Percentiles rank a stretch among this genome's conserved stretches.
Evolutionary conservation across 2,329 filamentous ascomycete species (phyloP).

Genomic region (Epichloe sibirici): DNA sequence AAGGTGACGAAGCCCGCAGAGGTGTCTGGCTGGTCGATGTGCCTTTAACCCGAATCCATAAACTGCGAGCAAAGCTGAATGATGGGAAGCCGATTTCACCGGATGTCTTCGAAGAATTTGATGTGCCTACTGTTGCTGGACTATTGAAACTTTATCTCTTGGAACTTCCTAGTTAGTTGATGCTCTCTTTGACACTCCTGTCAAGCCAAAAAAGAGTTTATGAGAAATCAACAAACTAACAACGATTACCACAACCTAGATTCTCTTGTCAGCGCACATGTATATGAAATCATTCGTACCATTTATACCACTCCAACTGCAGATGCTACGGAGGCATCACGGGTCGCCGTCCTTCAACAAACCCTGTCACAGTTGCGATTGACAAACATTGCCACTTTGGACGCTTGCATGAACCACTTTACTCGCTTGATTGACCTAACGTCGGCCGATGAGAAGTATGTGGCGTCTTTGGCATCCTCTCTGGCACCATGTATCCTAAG

Average conservation of each 20-base stretch:
- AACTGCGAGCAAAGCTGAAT: constrained; percentile 72
- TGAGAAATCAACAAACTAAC: constrained; percentile 12
- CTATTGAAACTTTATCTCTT: constrained; percentile 88
- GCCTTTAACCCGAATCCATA: constrained; percentile 71
- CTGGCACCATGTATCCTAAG: constrained; percentile 81
- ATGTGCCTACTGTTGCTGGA: constrained; percentile 87
- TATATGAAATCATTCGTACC: constrained; percentile 97
- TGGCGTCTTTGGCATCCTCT: constrained; percentile 58
- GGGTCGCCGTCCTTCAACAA: constrained; percentile 85
- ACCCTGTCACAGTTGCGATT: constrained; percentile 89
- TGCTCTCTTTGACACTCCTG: neutral
- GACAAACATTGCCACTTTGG: constrained; percentile 96
- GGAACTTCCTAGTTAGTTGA: constrained; percentile 71
- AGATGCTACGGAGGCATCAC: constrained; percentile 63
- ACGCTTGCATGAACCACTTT: constrained; percentile 96
- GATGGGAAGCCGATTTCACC: constrained; percentile 69
- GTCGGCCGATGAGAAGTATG: constrained; percentile 82
- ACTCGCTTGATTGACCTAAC: constrained; percentile 93
- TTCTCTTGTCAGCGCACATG: constrained; percentile 94
- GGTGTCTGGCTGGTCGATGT: constrained; percentile 93
- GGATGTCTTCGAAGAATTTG: constrained; percentile 73
- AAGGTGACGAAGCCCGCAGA: constrained; percentile 85
- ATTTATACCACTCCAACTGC: constrained; percentile 78
- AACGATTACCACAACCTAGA: constrained; percentile 38
- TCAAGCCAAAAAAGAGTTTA: neutral